These are phyloP conservation scores for Acanthamoeba lenticulata DNA, from an alignment of 208 protist species.

Conservation along the genomic window DNA sequence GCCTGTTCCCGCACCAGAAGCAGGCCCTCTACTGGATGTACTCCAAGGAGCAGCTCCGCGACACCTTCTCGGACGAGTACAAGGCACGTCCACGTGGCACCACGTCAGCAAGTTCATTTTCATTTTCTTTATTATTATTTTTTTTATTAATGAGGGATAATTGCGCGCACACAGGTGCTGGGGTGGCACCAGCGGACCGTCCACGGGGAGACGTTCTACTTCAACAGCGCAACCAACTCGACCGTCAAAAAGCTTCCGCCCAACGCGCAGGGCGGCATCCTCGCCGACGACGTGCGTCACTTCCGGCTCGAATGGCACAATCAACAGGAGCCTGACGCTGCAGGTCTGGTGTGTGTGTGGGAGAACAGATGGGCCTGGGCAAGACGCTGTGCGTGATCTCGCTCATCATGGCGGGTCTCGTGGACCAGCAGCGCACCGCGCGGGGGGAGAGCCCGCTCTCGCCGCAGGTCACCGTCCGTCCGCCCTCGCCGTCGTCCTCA, in stretches of 20 bases:
- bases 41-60: constrained; percentile 8
- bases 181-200: constrained; percentile 4
- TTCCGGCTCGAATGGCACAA: neutral
- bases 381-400: constrained; percentile 61
- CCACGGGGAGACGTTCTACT: neutral
- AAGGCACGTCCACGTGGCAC: neutral
- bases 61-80: constrained; percentile 49
- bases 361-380: constrained; percentile 38
- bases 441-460: neutral
- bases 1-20: constrained; percentile 41
- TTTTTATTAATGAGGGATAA: neutral
- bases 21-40: constrained; percentile 43
- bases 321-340: neutral
- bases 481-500: neutral
- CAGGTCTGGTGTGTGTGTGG: neutral
- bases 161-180: neutral
- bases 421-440: neutral
- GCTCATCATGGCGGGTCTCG: neutral
- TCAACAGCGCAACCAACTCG: constrained; percentile 43
- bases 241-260: constrained; percentile 4
- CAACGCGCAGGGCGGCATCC: constrained; percentile 20
- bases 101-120: no score
- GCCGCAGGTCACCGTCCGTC: neutral
- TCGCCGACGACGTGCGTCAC: constrained; percentile 25
- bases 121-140: neutral